These are phyloP conservation scores for Penicillium egyptiacum DNA, from an alignment of 495 filamentous ascomycete genomes.

Conservation along the genomic window DNA sequence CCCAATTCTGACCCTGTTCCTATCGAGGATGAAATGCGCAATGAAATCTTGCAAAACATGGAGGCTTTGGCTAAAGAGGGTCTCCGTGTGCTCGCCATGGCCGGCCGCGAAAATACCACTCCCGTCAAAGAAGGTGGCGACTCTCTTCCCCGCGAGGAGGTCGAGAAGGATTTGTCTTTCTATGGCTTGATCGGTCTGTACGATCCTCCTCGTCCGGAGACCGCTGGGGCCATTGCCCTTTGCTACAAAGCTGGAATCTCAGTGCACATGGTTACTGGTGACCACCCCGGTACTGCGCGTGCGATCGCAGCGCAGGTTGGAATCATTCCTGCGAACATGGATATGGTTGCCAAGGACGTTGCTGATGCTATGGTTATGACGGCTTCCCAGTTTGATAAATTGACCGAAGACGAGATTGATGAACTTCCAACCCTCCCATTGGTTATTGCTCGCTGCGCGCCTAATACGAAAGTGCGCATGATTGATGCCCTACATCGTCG, in stretches of 20 bases:
- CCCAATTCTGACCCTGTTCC: conserved; percentile 36
- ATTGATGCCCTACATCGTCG: conserved; percentile 71
- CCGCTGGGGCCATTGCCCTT: conserved; percentile 53
- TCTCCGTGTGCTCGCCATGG: conserved; percentile 63
- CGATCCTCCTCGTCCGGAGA: conserved; percentile 65
- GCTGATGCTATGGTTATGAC: conserved; percentile 69
- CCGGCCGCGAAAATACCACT: conserved; percentile 45
- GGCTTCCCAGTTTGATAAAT: conserved; percentile 65
- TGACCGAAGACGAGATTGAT: conserved; percentile 66
- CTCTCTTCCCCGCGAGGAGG: conserved; percentile 51
- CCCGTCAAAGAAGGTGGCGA: conserved; percentile 35
- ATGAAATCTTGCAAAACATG: conserved; percentile 63
- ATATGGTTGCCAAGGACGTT: conserved; percentile 51
- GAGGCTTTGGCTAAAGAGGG: conserved; percentile 62
- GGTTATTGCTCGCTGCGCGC: conserved; percentile 70
- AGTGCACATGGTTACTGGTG: conserved; percentile 76
- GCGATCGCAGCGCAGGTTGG: conserved; percentile 67
- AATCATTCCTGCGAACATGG: conserved; percentile 59
- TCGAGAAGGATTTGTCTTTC: conserved; percentile 61
- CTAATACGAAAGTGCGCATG: conserved; percentile 75
- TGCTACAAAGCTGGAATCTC: conserved; percentile 68
- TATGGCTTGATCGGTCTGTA: conserved; percentile 70
- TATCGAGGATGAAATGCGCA: conserved; percentile 43
- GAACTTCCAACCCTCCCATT: conserved; percentile 61
- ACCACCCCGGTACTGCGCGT: conserved; percentile 64